Evolutionary conservation across 2,329 filamentous ascomycete species (phyloP), one percentile per base, ranked within the genome.

Genomic region (Xylaria sp.): DNA sequence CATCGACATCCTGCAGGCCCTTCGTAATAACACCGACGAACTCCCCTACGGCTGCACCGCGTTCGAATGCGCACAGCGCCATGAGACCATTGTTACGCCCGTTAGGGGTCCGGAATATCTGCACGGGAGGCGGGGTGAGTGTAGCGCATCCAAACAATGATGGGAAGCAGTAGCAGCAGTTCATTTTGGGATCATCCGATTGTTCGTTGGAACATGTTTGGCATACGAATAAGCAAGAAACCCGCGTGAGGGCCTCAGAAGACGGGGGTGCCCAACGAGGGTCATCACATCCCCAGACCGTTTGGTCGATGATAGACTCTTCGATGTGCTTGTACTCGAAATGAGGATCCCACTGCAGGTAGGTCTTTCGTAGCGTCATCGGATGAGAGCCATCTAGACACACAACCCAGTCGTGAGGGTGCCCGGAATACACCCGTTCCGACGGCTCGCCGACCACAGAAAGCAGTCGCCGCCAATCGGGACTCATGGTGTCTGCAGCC

Each of bases 21-120:
- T 79, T 81, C 0, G 84, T 86, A 31, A 86, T 76, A 25, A 83
- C 70, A 3, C 84, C 84, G 4, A 85, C 78, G 58, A 86, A 85
- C 68, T 86, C 84, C 2, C 82, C 83, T 15, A 86, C 77, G 0
- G 81, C 81, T 1, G 76, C 73, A 10, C 84, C 84, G 31, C 81
- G 76, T 44, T 84, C 81, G 55, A 86, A 83, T 3, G 79, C 71
- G 66, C 76, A 72, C 62, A 79, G 71, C 1, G 81, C 80, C 33
- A 79, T 58, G 1, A 86, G 75, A 0, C 84, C 83, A 56, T 86
- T 86, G 67, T 85, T 85, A 53, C 81, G 82, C 4, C 82, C 83
- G 53, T 81, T 79, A 0, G 77, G 69, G 0, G 83, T 86, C 17
- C 79, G 78, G 67, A 82, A 84, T 9, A 86, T 74, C 64, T 85